phyloP scores from a whole-genome alignment of 139 green algal genomes.

The Dunaliella sp. region DNA sequence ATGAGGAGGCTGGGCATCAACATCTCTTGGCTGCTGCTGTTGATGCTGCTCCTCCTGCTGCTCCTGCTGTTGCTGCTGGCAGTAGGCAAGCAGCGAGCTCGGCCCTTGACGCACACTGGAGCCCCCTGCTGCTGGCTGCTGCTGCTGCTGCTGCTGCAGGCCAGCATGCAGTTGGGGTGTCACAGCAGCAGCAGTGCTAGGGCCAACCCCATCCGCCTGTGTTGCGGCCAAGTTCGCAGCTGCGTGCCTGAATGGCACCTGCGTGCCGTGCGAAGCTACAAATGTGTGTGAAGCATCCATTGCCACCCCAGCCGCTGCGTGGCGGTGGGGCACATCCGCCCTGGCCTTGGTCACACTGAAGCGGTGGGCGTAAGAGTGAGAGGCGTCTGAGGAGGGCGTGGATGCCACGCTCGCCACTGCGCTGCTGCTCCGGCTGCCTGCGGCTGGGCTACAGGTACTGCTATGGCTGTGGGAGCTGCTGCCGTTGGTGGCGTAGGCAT shows the following conservation, averaged over 20 bases:
- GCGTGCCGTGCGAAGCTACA: neutral
- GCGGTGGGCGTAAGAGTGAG: neutral
- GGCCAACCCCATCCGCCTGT: too few species aligned
- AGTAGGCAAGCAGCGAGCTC: too few species aligned
- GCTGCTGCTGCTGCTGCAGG: too few species aligned
- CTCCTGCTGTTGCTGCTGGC: too few species aligned
- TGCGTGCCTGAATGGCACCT: neutral
- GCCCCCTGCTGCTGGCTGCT: too few species aligned
- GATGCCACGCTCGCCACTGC: neutral
- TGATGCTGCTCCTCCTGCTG: too few species aligned
- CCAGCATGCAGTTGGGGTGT: too few species aligned
- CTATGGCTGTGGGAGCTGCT: constrained; percentile 1
- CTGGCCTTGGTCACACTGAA: neutral
- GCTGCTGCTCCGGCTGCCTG: constrained; percentile 3
- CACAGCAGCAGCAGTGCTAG: too few species aligned
- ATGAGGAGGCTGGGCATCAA: too few species aligned
- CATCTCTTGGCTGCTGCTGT: too few species aligned
- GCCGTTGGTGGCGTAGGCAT: neutral
- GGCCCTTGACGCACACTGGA: too few species aligned
- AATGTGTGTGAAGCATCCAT: neutral
- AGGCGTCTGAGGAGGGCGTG: neutral
- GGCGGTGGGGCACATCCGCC: neutral
- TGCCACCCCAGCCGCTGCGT: too few species aligned
- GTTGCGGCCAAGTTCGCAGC: neutral
- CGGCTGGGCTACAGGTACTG: neutral